A percentile compares a stretch with the other conserved stretches of the same genome.
Evolutionary conservation across 306 rosid genomes (phyloP).

Genomic region (Castanospermum australe): DNA sequence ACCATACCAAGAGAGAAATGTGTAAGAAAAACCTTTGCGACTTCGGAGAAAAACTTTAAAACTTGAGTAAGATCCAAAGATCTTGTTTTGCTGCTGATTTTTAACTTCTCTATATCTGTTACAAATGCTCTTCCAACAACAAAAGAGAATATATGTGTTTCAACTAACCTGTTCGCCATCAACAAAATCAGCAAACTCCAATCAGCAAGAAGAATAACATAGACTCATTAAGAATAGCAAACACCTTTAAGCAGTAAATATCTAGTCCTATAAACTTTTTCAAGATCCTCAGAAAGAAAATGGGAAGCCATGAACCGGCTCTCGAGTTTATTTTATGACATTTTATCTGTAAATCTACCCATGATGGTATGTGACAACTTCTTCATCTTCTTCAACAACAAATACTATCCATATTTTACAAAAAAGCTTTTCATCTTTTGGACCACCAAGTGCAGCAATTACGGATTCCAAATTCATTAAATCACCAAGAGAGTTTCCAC

Average conservation of each 20-base stretch:
- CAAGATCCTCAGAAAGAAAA: conserved; percentile 1
- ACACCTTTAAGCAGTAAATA: conserved; percentile 8
- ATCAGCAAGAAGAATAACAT: conserved; percentile 12
- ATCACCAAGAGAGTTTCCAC: conserved; percentile 1
- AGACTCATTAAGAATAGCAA: not conserved
- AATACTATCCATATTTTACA: conserved; percentile 9
- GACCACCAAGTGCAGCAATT: conserved; percentile 3
- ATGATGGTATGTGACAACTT: not conserved
- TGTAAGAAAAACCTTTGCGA: conserved; percentile 65
- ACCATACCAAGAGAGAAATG: conserved; percentile 21
- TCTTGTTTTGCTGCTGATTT: conserved; percentile 81
- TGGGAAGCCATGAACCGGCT: conserved; percentile 11
- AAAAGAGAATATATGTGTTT: conserved; percentile 97
- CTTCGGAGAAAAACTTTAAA: conserved; percentile 72
- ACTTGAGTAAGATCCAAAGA: conserved; percentile 76
- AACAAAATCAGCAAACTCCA: conserved; percentile 40
- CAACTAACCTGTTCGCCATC: conserved; percentile 80
- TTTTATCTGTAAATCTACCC: conserved; percentile 1
- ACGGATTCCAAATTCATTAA: conserved; percentile 11
- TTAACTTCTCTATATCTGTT: conserved; percentile 90
- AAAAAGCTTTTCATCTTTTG: conserved; percentile 3
- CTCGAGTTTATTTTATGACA: conserved; percentile 10
- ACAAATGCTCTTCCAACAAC: conserved; percentile 99
- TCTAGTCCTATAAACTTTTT: conserved; percentile 11
- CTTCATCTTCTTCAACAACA: not conserved